These are phyloP conservation scores for Oryza australiensis DNA, from an alignment of 176 grass and related monocot genomes.

Conservation along the genomic window DNA sequence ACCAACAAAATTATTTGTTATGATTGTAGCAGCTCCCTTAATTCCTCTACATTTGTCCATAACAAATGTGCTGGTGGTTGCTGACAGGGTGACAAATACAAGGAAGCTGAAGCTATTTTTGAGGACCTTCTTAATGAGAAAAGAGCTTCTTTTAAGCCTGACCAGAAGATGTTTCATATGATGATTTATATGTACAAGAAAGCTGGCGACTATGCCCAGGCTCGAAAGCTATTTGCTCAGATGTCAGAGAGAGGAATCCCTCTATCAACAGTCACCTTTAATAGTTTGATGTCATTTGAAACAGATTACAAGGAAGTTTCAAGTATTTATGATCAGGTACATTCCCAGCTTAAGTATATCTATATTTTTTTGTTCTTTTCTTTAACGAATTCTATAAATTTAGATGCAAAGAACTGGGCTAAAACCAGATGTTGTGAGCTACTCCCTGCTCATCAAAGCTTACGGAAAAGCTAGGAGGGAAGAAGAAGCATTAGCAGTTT, in stretches of 20 bases:
- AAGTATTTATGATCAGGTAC: slow-evolving; percentile 98
- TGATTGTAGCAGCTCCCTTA: slow-evolving; percentile 22
- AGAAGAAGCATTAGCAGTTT: slow-evolving; percentile 88
- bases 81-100: slow-evolving; percentile 69
- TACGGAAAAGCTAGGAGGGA: slow-evolving; percentile 96
- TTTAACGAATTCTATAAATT: slow-evolving; percentile 29
- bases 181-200: slow-evolving; percentile 99
- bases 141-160: slow-evolving; percentile 76
- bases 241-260: slow-evolving; percentile 85
- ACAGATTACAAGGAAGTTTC: slow-evolving; percentile 93
- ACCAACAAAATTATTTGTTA: background rate
- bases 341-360: slow-evolving; percentile 28
- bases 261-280: slow-evolving; percentile 82
- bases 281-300: slow-evolving; percentile 97
- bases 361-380: background rate
- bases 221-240: slow-evolving; percentile 69
- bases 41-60: background rate
- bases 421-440: slow-evolving; percentile 97
- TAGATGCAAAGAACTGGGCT: slow-evolving; percentile 88
- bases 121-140: slow-evolving; percentile 78
- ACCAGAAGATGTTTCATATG: slow-evolving; percentile 99
- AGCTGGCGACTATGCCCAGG: slow-evolving; percentile 69
- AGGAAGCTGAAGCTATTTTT: slow-evolving; percentile 75
- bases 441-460: slow-evolving; percentile 92
- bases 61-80: slow-evolving; percentile 39